phyloP scores from a whole-genome alignment of 129 eudicot genomes.

The Flaveria trinervia region DNA sequence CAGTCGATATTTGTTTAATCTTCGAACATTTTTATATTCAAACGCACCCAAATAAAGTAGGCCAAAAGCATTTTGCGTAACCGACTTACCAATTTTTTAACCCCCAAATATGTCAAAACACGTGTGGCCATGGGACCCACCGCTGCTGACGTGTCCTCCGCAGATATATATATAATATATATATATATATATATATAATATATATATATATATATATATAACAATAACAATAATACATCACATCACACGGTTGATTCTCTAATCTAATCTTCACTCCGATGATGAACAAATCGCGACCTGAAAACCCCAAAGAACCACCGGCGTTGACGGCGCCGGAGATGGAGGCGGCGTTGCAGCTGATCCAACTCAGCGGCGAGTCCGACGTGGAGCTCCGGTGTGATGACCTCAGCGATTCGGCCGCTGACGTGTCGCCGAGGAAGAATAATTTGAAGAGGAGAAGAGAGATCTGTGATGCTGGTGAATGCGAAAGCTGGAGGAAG shows the following conservation, averaged over 20 bases:
- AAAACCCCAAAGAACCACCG: background rate
- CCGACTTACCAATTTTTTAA: background rate
- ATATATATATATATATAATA: too few relatives aligned
- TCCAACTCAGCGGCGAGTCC: conserved; percentile 52
- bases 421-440: background rate
- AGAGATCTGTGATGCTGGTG: conserved; percentile 21
- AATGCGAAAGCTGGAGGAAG: conserved; percentile 22
- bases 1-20: too few relatives aligned
- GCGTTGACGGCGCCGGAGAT: conserved; percentile 41
- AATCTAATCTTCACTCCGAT: background rate
- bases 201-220: too few relatives aligned
- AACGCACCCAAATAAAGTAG: background rate
- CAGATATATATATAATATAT: too few relatives aligned
- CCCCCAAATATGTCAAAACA: background rate
- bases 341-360: conserved; percentile 51
- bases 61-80: conserved; percentile 3
- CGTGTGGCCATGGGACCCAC: conserved; percentile 5
- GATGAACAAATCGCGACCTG: conserved; percentile 15
- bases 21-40: background rate
- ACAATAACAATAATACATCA: too few relatives aligned
- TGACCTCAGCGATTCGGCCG: background rate
- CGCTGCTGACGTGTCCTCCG: background rate
- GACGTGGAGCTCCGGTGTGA: conserved; percentile 12
- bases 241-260: too few relatives aligned
- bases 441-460: background rate